Evolutionary conservation across 805 yeast species (phyloP).

Genomic region (Schizosaccharomyces japonicus): DNA sequence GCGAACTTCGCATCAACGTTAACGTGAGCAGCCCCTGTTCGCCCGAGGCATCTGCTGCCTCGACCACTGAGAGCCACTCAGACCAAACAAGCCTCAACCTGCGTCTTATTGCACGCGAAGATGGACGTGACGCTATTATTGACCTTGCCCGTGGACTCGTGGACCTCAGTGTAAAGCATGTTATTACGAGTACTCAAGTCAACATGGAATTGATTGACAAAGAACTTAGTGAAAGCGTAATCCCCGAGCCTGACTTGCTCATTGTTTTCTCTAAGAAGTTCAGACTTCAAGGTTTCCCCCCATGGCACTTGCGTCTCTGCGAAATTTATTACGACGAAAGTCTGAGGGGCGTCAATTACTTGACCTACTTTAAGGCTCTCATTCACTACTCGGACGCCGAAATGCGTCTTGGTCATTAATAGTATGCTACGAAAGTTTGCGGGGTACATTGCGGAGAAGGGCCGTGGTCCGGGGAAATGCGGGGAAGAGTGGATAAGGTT

Average conservation of each 20-base stretch:
- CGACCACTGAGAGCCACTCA: conserved; percentile 18
- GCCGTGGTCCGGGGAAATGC: no score
- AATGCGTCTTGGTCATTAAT: conserved; percentile 4
- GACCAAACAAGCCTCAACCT: conserved; percentile 32
- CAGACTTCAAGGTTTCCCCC: conserved; percentile 86
- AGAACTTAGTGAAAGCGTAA: conserved; percentile 36
- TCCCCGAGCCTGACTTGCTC: conserved; percentile 79
- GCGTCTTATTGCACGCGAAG: conserved; percentile 43
- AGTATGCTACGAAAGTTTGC: no score
- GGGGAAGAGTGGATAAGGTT: no score
- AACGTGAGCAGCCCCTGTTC: conserved; percentile 41
- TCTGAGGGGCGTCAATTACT: conserved; percentile 54
- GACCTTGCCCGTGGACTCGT: conserved; percentile 72
- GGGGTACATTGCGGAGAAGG: no score
- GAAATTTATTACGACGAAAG: conserved; percentile 84
- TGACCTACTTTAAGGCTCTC: conserved; percentile 37
- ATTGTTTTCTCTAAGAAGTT: conserved; percentile 65
- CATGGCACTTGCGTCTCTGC: conserved; percentile 84
- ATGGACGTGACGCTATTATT: conserved; percentile 76
- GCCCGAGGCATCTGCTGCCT: not conserved
- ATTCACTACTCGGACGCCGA: not conserved
- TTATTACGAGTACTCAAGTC: conserved; percentile 40
- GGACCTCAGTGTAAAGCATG: conserved; percentile 38
- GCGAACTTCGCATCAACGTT: conserved; percentile 42
- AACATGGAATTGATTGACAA: conserved; percentile 47